phyloP scores from a whole-genome alignment of 441 rosid species.

The Adansonia gregorii region DNA sequence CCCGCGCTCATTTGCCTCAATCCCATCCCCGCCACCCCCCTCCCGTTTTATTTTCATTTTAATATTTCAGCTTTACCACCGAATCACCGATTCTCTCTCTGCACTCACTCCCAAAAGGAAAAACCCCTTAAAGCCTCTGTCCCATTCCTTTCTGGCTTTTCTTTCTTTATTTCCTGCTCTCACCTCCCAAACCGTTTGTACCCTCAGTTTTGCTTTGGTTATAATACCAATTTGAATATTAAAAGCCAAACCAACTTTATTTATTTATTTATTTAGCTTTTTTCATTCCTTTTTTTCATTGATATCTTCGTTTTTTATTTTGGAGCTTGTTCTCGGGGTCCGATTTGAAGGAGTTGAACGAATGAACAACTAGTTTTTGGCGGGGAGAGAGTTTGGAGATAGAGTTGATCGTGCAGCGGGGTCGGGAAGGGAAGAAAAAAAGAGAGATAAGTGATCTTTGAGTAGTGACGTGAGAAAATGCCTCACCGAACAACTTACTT shows the following conservation, averaged over 20 bases:
- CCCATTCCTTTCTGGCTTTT: neutral
- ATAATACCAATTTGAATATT: neutral
- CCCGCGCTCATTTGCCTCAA: slow-evolving; percentile 29
- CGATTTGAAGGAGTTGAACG: slow-evolving; percentile 7
- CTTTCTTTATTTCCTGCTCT: neutral
- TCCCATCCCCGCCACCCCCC: neutral
- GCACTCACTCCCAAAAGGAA: neutral
- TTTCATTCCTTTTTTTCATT: neutral
- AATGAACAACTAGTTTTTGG: neutral
- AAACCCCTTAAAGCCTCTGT: neutral
- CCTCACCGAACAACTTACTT: slow-evolving; percentile 97
- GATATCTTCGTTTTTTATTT: neutral
- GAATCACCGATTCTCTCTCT: neutral
- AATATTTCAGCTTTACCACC: slow-evolving; percentile 30
- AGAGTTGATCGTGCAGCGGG: neutral
- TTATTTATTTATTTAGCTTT: neutral
- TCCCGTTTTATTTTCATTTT: neutral
- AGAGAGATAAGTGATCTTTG: slow-evolving; percentile 6
- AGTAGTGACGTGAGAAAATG: slow-evolving; percentile 49
- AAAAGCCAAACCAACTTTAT: neutral
- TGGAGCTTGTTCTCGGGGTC: slow-evolving; percentile 6
- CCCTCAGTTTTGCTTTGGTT: neutral
- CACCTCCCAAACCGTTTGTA: neutral
- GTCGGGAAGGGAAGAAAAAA: neutral
- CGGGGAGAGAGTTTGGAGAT: neutral